A percentile compares a stretch with the other conserved stretches of the same genome.
Conservation (phyloP, 345 rosid species). For the Salix exigua region DNA sequence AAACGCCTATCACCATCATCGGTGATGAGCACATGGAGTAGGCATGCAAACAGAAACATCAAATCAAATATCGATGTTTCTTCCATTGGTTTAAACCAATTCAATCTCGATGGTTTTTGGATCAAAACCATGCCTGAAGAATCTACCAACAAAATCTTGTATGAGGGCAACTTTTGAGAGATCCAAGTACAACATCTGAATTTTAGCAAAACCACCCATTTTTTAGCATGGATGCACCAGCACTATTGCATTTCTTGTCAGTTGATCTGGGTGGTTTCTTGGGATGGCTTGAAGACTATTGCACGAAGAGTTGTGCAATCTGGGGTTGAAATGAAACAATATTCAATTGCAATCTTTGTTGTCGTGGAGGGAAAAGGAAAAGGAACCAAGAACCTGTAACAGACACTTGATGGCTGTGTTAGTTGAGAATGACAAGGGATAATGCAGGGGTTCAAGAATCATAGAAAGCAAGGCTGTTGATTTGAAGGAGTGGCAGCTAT, state of each 20-base stretch:
- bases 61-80: too few relatives aligned
- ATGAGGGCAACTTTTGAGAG: neutral
- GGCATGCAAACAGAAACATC: neutral
- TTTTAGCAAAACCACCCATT: slow-evolving; percentile 18
- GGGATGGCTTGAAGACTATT: slow-evolving; percentile 19
- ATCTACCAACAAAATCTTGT: slow-evolving; percentile 8
- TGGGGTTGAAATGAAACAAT: neutral
- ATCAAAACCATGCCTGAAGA: slow-evolving; percentile 8
- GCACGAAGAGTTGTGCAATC: slow-evolving; percentile 15
- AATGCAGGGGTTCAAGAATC: too few relatives aligned
- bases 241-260: neutral
- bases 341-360: slow-evolving; percentile 3
- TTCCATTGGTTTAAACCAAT: too few relatives aligned
- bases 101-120: neutral
- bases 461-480: too few relatives aligned
- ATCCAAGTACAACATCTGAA: slow-evolving; percentile 19
- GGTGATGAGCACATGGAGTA: neutral
- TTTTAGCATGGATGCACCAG: slow-evolving; percentile 23
- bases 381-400: neutral
- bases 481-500: too few relatives aligned
- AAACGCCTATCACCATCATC: neutral
- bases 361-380: neutral
- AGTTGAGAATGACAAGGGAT: too few relatives aligned
- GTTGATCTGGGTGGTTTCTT: neutral
- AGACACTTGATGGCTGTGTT: neutral